Evolutionary conservation across 2,329 filamentous ascomycete species (phyloP).

Genomic region (Paraphaeosphaeria sporulosa): DNA sequence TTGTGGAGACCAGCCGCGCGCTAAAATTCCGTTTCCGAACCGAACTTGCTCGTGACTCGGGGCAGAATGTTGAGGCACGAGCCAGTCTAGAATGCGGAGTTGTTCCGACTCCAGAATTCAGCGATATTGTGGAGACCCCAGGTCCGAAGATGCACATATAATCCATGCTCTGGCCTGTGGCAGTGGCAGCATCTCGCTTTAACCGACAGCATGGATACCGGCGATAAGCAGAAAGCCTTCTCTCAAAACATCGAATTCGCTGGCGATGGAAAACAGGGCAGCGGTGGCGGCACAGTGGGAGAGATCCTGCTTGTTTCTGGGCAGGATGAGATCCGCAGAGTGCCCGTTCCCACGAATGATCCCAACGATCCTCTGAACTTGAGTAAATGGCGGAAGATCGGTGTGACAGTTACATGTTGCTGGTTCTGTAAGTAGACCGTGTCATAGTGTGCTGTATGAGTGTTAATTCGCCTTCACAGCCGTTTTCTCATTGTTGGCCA

Average conservation of each 20-base stretch:
- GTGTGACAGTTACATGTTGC: not conserved
- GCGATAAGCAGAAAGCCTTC: not conserved
- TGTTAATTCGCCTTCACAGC: not conserved
- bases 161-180: not conserved
- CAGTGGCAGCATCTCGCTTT: not conserved
- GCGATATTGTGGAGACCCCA: not conserved
- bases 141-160: not conserved
- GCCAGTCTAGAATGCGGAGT: not conserved
- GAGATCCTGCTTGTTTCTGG: not conserved
- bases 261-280: not conserved
- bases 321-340: not conserved
- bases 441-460: not conserved
- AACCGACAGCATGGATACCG: not conserved
- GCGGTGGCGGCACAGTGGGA: not conserved
- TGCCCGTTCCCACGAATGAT: not conserved
- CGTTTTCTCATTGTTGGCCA: not conserved
- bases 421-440: not conserved
- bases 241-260: not conserved
- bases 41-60: not conserved
- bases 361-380: conserved; percentile 1
- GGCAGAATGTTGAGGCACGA: not conserved
- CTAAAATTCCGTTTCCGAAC: not conserved
- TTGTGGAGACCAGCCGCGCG: not conserved
- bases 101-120: not conserved
- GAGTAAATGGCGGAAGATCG: not conserved